These are phyloP conservation scores for Mycotypha africana DNA, from an alignment of 371 early-diverging fungal species.

Conservation along the genomic window DNA sequence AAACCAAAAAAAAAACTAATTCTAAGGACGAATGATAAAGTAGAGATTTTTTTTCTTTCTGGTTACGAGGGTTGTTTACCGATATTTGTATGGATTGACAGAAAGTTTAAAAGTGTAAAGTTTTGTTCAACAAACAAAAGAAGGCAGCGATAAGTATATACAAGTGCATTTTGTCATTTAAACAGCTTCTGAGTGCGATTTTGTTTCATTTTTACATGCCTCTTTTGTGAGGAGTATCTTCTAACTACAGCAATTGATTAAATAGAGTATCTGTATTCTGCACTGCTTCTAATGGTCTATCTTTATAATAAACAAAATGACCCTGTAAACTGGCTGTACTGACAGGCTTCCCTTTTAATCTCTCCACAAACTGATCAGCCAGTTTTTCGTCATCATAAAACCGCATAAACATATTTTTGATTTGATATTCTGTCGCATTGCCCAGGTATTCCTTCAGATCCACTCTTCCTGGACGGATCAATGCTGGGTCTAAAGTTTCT, in stretches of 20 bases:
- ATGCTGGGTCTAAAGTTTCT: slow-evolving; percentile 93
- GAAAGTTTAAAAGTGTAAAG: too few species aligned
- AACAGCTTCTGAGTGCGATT: too few species aligned
- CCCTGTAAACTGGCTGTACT: slow-evolving; percentile 93
- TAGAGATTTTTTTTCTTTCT: slow-evolving; percentile 1
- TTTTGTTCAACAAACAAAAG: too few species aligned
- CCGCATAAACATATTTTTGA: slow-evolving; percentile 77
- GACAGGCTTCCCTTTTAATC: slow-evolving; percentile 40
- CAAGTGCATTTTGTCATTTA: too few species aligned
- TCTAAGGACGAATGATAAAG: slow-evolving; percentile 3
- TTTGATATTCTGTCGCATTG: slow-evolving; percentile 75
- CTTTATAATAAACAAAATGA: slow-evolving; percentile 89
- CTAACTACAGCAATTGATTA: slow-evolving; percentile 24
- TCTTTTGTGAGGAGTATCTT: too few species aligned
- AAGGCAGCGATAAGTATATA: too few species aligned
- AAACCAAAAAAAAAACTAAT: slow-evolving; percentile 5
- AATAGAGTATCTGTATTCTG: slow-evolving; percentile 34
- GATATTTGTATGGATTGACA: too few species aligned
- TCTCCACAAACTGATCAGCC: slow-evolving; percentile 69
- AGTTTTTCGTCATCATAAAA: slow-evolving; percentile 72
- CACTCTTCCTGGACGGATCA: slow-evolving; percentile 98
- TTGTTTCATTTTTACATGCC: too few species aligned
- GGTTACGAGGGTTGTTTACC: too few species aligned
- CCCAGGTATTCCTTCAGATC: slow-evolving; percentile 92
- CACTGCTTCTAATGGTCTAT: slow-evolving; percentile 69